A percentile compares a stretch with the other conserved stretches of the same genome.
Conservation (phyloP, 768 basidiomycete species). For the Mycena vitilis region DNA sequence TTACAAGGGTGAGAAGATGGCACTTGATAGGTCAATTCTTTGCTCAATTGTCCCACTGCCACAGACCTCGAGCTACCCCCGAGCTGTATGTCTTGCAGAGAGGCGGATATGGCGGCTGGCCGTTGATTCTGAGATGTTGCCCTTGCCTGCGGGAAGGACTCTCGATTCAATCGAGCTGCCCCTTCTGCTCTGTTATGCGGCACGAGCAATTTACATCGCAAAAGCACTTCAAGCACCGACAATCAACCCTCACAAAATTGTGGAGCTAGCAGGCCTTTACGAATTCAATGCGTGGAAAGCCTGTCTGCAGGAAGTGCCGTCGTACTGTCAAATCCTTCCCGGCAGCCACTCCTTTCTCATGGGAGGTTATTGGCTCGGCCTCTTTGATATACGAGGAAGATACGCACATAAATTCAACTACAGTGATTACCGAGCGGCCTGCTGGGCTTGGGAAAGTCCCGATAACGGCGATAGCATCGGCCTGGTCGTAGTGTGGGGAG, state of each 20-base stretch:
- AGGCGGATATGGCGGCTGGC: constrained; percentile 9
- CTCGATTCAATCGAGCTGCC: constrained; percentile 2
- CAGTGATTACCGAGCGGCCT: not conserved
- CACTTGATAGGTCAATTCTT: not conserved
- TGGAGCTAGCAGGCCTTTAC: not conserved
- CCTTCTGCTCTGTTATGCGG: constrained; percentile 1
- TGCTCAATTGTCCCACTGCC: not conserved
- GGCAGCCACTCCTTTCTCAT: constrained; percentile 9
- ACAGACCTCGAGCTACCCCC: not conserved
- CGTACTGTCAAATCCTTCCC: not conserved
- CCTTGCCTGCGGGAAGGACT: not conserved
- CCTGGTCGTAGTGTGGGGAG: not conserved
- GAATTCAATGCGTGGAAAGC: not conserved
- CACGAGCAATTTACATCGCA: not conserved
- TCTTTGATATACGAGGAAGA: not conserved
- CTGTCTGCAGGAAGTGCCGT: not conserved
- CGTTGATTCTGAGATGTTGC: not conserved
- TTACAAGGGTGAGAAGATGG: not conserved
- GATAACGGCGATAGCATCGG: not conserved
- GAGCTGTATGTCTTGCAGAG: not conserved
- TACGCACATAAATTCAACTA: not conserved
- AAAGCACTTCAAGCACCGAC: not conserved
- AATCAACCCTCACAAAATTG: not conserved
- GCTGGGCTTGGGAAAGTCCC: not conserved
- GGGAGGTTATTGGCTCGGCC: not conserved